phyloP scores from a whole-genome alignment of 768 basidiomycete species.

The Porphyrellus cyaneotinctus region DNA sequence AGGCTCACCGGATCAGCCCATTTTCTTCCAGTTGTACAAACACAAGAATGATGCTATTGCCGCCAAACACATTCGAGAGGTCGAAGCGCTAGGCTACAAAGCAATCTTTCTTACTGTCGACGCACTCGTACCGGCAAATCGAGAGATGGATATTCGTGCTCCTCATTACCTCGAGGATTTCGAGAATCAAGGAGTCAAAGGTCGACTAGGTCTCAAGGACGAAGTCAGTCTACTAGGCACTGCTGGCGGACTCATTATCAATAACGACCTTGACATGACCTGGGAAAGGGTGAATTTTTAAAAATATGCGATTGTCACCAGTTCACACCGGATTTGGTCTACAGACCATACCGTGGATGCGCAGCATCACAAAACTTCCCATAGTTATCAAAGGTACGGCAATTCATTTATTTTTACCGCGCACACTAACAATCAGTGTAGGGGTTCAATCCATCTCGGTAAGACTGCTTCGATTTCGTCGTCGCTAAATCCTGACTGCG shows the following conservation, averaged over 20 bases:
- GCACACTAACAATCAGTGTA: constrained; percentile 24
- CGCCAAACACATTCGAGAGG: constrained; percentile 63
- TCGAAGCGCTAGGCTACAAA: constrained; percentile 73
- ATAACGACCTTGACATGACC: constrained; percentile 73
- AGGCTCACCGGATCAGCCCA: constrained; percentile 49
- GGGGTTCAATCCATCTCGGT: constrained; percentile 76
- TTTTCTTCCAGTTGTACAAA: constrained; percentile 89
- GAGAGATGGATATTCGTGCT: constrained; percentile 68
- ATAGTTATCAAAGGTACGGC: constrained; percentile 67
- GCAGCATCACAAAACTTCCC: constrained; percentile 64
- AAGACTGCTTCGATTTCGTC: neutral
- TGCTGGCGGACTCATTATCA: constrained; percentile 60
- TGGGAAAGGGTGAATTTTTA: constrained; percentile 55
- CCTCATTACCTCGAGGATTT: constrained; percentile 55
- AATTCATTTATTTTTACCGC: neutral
- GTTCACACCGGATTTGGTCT: neutral
- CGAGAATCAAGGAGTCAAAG: constrained; percentile 37
- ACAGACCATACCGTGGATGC: constrained; percentile 74
- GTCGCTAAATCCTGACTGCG: constrained; percentile 6
- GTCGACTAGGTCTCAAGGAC: constrained; percentile 22
- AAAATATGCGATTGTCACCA: neutral
- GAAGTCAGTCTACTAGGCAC: constrained; percentile 51
- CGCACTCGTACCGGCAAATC: constrained; percentile 76
- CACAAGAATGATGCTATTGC: constrained; percentile 64
- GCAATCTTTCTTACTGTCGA: constrained; percentile 93